Conservation (phyloP, 208 protist genomes). For the Tetramitus jugosus region DNA sequence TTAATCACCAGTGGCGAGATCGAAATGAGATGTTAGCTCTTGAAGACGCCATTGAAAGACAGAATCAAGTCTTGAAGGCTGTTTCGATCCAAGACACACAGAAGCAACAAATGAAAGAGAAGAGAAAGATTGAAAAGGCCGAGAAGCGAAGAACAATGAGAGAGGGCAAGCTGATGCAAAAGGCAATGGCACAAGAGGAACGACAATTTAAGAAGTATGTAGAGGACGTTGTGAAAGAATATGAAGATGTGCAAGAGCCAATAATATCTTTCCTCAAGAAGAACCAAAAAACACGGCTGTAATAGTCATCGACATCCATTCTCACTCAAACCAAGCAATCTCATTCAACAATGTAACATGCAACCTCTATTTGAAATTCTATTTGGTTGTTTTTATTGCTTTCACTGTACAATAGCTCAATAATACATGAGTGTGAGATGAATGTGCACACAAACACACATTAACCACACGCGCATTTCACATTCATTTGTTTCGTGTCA, state of each 20-base stretch:
- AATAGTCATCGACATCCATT: no score
- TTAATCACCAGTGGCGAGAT: background rate
- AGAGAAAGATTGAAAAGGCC: background rate
- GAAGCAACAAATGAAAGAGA: background rate
- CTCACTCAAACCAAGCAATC: no score
- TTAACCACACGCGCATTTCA: no score
- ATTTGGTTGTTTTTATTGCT: no score
- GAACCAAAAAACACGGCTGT: background rate
- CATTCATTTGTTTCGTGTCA: no score
- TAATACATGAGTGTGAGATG: no score
- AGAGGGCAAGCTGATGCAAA: background rate
- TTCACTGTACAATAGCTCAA: no score
- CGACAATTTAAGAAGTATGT: background rate
- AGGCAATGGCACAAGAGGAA: conserved; percentile 6
- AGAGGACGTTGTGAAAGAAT: background rate
- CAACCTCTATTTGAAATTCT: no score
- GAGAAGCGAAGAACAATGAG: background rate
- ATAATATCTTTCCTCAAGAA: background rate
- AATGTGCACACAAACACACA: no score
- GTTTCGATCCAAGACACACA: background rate
- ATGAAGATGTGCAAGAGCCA: background rate
- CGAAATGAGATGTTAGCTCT: background rate
- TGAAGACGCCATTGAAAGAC: background rate
- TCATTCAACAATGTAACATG: no score
- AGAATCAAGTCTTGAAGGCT: background rate